Evolutionary conservation across 139 green algal genomes (phyloP), one percentile per base, ranked within the genome.

Genomic region (Coccomyxa sp.): DNA sequence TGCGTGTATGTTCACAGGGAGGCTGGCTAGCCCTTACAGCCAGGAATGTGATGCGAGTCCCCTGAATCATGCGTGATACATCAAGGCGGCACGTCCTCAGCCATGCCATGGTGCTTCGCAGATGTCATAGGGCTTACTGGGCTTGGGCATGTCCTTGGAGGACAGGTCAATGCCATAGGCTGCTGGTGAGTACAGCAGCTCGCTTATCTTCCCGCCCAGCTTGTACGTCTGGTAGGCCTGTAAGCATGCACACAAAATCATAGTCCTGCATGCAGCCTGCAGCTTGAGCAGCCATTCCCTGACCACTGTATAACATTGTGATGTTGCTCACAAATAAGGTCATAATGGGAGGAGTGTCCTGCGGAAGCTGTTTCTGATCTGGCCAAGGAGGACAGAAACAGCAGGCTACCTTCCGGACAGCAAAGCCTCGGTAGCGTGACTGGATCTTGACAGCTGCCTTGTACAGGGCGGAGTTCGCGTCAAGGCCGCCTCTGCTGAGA

Each of bases 181-280:
- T 7, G 94, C 94, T 7, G 95, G 95, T 0, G 84, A 93, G 86
- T 98, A 98, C 31, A 98, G 87, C 24, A 98, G 81, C 87, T 98
- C 94, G 70, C 81, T 92, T 9, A 97, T 78, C 39, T 84, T 81
- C 34, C 93, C 93, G 22, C 93, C 93, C 39, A 97, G 79, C 55
- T 83, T 81, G 80, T 98, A 98, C 31, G 91, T 77, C 64, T 91
- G 90, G 81, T 94, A 95, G 0, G 93, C 88, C 79, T 88, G 77
- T 74, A 77, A 16, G 36, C 64, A 54, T 36, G 7, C 35, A n/a
- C 27, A 31, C 1, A 22, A 55, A 50, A 6, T 39, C 24, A 38
- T 37, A 75, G 35, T 27, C 70, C 6, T 75, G 6, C 33, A 22
- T 40, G 70, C 78, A 40, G 16, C 44, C 44, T 29, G 12, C 14